Base-by-base conservation (phyloP, 257 asterid species). In the Jacaranda copaia region DNA sequence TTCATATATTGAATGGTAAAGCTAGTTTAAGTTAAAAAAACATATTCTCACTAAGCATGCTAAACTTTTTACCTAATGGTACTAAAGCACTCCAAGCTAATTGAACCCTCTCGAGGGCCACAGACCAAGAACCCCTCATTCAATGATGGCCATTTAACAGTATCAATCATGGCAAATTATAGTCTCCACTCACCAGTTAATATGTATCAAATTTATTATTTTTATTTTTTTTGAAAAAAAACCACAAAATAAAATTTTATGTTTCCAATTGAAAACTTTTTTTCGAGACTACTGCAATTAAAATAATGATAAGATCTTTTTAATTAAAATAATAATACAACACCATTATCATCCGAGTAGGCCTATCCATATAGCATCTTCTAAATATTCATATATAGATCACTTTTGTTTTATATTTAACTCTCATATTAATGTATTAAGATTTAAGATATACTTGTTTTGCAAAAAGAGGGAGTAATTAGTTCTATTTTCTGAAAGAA, bases 41-140 rank as follows among this genome's bases (percentile, higher is more conserved):
- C 64, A 68, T 71, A 46, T 62, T 74, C 78, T 62, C 70, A 40
- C 65, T 61, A 80, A 74, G 87, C 87, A 84, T 77, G 85, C 85
- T 62, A 79, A 72, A 60, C 79, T 79, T 77, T 81, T 60, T 48
- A 74, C 75, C 72, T 61, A 57, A 71, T 81, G 77, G 81, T 75
- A 77, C 70, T 70, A 81, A 60, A 71, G 82, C 82, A 81, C 81
- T 69, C 49, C 6, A 63, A 76, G 58, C 51, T 46, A 83, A 67
- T 59, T 43, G 70, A 70, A 62, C 72, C 75, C 49, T 46, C 1
- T 15, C 12, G 66, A 57, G 83, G 77, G 68, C 74, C 76, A 75
- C 5, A 59, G 73, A 61, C 74, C 48, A 57, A 56, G 61, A 40
- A 74, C 64, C 52, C 70, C 81, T 57, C n/a, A n/a, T n/a, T n/a